Base-by-base conservation (phyloP, 1,284 basidiomycete species). In the Mixia osmundae region DNA sequence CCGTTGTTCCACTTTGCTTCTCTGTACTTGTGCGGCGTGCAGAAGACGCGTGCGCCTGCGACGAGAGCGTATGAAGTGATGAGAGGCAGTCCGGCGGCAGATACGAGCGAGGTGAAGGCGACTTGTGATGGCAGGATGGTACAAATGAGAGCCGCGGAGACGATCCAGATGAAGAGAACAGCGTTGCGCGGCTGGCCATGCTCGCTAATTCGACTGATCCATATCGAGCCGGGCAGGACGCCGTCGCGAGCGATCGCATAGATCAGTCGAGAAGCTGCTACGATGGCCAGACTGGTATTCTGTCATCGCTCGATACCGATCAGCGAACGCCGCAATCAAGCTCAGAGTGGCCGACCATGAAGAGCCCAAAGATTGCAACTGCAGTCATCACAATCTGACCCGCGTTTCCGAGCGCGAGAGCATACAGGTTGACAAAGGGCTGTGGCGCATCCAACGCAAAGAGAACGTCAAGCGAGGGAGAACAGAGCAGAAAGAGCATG, bases 161-260 rank as follows among this genome's bases (percentile, higher is more conserved):
- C 35, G 30, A 44, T n/a, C 10, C 49, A 43, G 36, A 47, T 47
- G 32, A 48, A 50, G 22, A 47, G 30, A 25, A 48, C 41, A 4
- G 46, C 47, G 35, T 80, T 72, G 40, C 62, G 66, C 0, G 79
- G 79, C 47, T 80, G 74, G 3, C 75, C 72, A 12, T 65, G 56
- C 0, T 55, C 43, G 30, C 74, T 68, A 29, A 83, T 74, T 44
- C 63, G 57, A 26, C 75, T 70, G 38, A 83, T 75, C 78, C 76
- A 83, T 6, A 57, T 44, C 0, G 76, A 79, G 38, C 77, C 53
- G 1, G 79, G 79, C 12, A 85, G 61, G 1, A 83, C 76, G 22
- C 79, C 79, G 47, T 85, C 79, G 38, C 79, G 71, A 14, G 79
- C 78, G 34, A 85, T 74, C 10, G 78, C 79, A 47, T 75, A 83